Base-by-base conservation (phyloP, 768 basidiomycete genomes). In the Coprinopsis marcescibilis region DNA sequence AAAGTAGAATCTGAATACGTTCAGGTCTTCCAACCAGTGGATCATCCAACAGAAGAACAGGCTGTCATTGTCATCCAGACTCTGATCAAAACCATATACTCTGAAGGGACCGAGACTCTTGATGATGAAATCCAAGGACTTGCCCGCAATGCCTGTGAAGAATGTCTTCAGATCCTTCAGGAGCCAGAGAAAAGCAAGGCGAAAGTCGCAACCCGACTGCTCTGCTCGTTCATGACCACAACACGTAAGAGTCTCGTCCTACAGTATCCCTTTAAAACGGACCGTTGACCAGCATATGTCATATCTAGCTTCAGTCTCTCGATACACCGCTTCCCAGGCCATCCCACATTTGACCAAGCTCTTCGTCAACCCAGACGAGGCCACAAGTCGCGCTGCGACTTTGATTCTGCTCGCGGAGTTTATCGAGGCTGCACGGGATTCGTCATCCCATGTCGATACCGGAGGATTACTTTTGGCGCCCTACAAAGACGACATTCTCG, bases 131-230 rank as follows among this genome's bases (percentile, higher is more conserved):
- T 76, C 13, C 66, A 75, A 38, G 82, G 80, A 4, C 67, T 95
- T 2, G 84, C 84, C 13, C 77, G 75, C 52, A 81, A 85, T 34
- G 83, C 87, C 0, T 86, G 85, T 51, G 76, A 81, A 46, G 89
- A 96, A 58, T 93, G 89, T 55, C 71, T 92, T 6, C 72, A 76
- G 19, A 79, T 87, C 46, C 65, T 98, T 34, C 77, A 81, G 34
- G 89, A 96, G 59, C 92, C 95, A 0, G 96, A 98, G 62, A 98
- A 97, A 68, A 85, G 78, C 60, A 88, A 92, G 60, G 92, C 94
- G 1, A 82, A 82, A 59, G 82, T 89, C 32, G 93, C 92, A 1
- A 85, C 85, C 37, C 91, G 89, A 60, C 77, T 92, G 25, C 65
- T 98, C 25, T 84, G 85, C 52, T 77, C 81, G 1, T 78, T 92